Evolutionary conservation across 73 alveolate species (phyloP).

Genomic region (Tetrahymena malaccensis): DNA sequence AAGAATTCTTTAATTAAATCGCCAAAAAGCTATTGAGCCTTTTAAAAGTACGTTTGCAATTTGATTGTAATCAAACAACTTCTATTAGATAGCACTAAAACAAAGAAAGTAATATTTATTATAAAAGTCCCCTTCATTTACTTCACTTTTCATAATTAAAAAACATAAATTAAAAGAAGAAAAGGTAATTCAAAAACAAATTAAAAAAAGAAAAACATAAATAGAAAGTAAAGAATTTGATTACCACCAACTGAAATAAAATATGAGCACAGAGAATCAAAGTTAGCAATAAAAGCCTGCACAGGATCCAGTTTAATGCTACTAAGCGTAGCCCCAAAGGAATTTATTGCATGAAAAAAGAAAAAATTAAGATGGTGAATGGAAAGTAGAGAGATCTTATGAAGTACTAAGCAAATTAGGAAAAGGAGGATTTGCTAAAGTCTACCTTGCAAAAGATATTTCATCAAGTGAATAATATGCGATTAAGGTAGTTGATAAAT

Average conservation of each 20-base stretch:
- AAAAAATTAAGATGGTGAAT: neutral
- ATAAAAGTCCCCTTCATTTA: neutral
- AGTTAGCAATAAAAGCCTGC: neutral
- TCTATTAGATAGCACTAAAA: neutral
- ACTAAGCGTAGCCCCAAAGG: neutral
- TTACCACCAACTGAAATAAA: neutral
- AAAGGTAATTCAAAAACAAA: neutral
- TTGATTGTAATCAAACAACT: neutral
- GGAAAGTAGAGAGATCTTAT: neutral
- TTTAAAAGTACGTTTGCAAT: neutral
- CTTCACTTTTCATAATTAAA: neutral
- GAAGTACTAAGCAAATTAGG: conserved; percentile 18
- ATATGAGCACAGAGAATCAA: neutral
- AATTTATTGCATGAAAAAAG: neutral
- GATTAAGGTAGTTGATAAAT: conserved; percentile 7
- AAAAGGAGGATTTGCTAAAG: conserved; percentile 72
- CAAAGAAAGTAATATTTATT: neutral
- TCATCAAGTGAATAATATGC: conserved; percentile 43
- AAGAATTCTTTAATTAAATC: neutral
- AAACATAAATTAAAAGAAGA: neutral
- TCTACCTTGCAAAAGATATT: conserved; percentile 38
- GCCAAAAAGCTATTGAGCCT: neutral
- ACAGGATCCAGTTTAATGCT: neutral
- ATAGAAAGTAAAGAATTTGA: neutral
- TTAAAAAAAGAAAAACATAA: neutral